Evolutionary conservation across 345 rosid genomes (phyloP), one percentile per base, ranked within the genome.

Genomic region (Salix brachista): DNA sequence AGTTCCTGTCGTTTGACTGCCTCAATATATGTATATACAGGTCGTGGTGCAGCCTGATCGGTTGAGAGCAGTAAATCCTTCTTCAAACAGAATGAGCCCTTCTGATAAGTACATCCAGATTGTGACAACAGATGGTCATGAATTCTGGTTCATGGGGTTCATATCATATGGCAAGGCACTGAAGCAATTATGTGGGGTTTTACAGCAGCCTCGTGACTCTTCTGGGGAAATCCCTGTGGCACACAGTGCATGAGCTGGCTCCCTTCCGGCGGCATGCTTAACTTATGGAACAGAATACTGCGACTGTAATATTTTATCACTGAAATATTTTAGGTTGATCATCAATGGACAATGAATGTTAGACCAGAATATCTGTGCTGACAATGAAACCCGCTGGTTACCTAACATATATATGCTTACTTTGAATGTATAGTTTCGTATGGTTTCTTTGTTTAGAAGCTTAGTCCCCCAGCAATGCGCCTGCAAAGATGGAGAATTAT

Each of bases 111-210:
- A 88, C 85, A 88, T 91, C 54, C 92, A 87, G 41, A 58, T 88
- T 17, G 82, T 86, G 73, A 88, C 91, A 1, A 77, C 73, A 42
- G 97, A 92, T 75, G 90, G 87, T n/a, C 85, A 87, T 75, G 97
- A 92, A 64, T 94, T 90, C 80, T 90, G 95, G 95, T 89, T 92
- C 65, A 83, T 92, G 91, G 98, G 97, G 26, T 90, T 94, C 42
- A 83, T 94, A 75, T 92, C 97, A 19, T 91, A 84, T 52, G 86
- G 82, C 69, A 90, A 92, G 83, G 98, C 97, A 34, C 87, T 89
- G 71, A 89, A 81, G 72, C 89, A 84, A 71, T 85, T 92, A 62
- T 80, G 65, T 9, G 86, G 90, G 74, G 86, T 86, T 36, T 74
- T 82, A 26, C 85, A 75, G 68, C 88, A 67, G 66, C 32, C 80